phyloP scores from a whole-genome alignment of 371 early-diverging fungal genomes.

The Apophysomyces ossiformis region DNA sequence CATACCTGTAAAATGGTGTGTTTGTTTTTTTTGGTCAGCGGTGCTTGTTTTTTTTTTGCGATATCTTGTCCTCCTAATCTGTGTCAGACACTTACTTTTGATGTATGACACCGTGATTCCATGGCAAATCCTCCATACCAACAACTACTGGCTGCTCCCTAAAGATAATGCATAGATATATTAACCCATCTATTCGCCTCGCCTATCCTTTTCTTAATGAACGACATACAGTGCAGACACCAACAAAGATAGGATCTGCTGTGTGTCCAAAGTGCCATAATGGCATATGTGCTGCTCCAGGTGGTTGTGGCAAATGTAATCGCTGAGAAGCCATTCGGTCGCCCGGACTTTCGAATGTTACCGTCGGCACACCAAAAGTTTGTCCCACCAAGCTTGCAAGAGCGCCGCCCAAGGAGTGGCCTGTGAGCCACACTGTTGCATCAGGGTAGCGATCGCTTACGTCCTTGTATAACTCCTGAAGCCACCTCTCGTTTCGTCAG shows the following conservation, averaged over 20 bases:
- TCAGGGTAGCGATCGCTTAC: slow-evolving; percentile 69
- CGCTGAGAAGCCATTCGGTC: slow-evolving; percentile 81
- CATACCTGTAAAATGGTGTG: slow-evolving; percentile 44
- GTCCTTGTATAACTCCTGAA: slow-evolving; percentile 45
- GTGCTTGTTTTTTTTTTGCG: not conserved
- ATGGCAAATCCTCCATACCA: slow-evolving; percentile 92
- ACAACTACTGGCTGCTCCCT: slow-evolving; percentile 79
- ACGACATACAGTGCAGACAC: slow-evolving; percentile 72
- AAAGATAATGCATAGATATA: slow-evolving; percentile 8
- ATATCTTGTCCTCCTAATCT: not conserved
- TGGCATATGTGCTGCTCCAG: slow-evolving; percentile 63
- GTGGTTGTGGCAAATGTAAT: slow-evolving; percentile 75
- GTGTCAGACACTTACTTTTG: slow-evolving; percentile 37
- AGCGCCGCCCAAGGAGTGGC: slow-evolving; percentile 95
- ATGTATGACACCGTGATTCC: slow-evolving; percentile 69
- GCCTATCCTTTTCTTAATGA: not conserved
- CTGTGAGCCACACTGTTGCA: slow-evolving; percentile 84
- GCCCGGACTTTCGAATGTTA: slow-evolving; percentile 91
- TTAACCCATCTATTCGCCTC: not conserved
- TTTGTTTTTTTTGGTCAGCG: too few relatives aligned
- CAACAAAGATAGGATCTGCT: slow-evolving; percentile 93
- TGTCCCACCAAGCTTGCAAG: slow-evolving; percentile 82
- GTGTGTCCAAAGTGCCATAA: slow-evolving; percentile 94
- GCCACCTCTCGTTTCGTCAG: not conserved
- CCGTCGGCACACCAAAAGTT: slow-evolving; percentile 85